Evolutionary conservation across 2,329 filamentous ascomycete genomes (phyloP), one percentile per base, ranked within the genome.

Genomic region (Alternaria sp.): DNA sequence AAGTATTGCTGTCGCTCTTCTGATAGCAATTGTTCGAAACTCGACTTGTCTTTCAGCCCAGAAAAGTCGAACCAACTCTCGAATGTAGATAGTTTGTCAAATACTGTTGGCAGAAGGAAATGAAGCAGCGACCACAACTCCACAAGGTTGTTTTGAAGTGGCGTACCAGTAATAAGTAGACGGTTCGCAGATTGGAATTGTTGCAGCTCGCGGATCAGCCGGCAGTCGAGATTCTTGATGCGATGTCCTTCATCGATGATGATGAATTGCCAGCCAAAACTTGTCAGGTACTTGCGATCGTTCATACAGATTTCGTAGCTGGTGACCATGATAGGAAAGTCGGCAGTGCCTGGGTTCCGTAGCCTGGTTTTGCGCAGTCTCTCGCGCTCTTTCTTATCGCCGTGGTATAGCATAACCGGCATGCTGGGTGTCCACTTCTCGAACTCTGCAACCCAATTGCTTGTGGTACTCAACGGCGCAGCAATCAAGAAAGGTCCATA

Each of bases 61-160:
- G 92, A 95, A 70, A 99, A 99, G 76, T 99, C 94, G 64, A 99
- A 99, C 94, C 94, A 98, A 1, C 89, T 89, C 73, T 97, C 92
- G 59, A 99, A 99, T 0, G 92, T 93, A 47, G 96, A 92, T 77
- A 96, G 89, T 70, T 97, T 92, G 46, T 94, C 93, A 70, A 99
- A 99, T 32, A 97, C 94, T 39, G 91, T 91, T 0, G 94, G 95
- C 48, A 98, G 86, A 0, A 99, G 82, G 71, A 99, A 99, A 72
- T 99, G 94, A 0, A 99, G 85, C 0, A 99, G 80, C 0, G 94
- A 97, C 95, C 95, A 99, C 0, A 99, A 81, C 72, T 99, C 95
- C 12, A 93, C 91, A 0, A 99, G 85, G 63, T 98, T 98, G 77
- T 99, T 99, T 67, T 99, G 95, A 0, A 99, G 81, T 0, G 95